Percentiles rank a stretch among this genome's conserved stretches.
phyloP scores from a whole-genome alignment of 352 stramenopile species.

The Pythium guiyangense region DNA sequence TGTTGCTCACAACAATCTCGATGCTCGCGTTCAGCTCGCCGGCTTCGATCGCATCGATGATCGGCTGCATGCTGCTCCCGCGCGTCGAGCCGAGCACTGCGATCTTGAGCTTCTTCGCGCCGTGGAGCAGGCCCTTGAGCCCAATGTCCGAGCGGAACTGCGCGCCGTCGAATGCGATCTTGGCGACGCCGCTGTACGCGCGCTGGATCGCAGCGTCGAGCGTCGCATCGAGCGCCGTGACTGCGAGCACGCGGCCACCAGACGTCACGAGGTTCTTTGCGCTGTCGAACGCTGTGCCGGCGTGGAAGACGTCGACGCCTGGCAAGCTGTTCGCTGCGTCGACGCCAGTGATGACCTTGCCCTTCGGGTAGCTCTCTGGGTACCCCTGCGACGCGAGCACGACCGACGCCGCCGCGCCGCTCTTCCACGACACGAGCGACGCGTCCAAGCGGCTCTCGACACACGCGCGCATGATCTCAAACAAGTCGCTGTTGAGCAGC shows the following conservation, averaged over 20 bases:
- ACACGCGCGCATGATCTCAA: constrained; percentile 96
- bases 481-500: constrained; percentile 97
- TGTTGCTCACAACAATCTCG: constrained; percentile 96
- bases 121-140: constrained; percentile 89
- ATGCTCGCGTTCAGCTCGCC: constrained; percentile 92
- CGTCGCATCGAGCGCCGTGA: constrained; percentile 90
- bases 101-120: constrained; percentile 80
- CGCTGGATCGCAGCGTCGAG: constrained; percentile 90
- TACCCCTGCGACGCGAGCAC: constrained; percentile 97
- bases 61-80: constrained; percentile 93
- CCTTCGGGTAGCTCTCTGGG: constrained; percentile 98
- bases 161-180: constrained; percentile 90
- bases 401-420: constrained; percentile 92
- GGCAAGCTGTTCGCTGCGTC: constrained; percentile 78
- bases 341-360: constrained; percentile 93
- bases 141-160: constrained; percentile 98
- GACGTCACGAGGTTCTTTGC: constrained; percentile 83
- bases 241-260: constrained; percentile 96
- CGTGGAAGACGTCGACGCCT: constrained; percentile 98
- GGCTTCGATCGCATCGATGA: constrained; percentile 93
- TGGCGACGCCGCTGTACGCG: constrained; percentile 89
- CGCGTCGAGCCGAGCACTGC: constrained; percentile 95
- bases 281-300: constrained; percentile 89
- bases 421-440: constrained; percentile 89
- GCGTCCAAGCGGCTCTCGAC: constrained; percentile 89